These are phyloP conservation scores for Domatiomyces globalis DNA, from an alignment of 2,329 filamentous ascomycete species.

Conservation along the genomic window DNA sequence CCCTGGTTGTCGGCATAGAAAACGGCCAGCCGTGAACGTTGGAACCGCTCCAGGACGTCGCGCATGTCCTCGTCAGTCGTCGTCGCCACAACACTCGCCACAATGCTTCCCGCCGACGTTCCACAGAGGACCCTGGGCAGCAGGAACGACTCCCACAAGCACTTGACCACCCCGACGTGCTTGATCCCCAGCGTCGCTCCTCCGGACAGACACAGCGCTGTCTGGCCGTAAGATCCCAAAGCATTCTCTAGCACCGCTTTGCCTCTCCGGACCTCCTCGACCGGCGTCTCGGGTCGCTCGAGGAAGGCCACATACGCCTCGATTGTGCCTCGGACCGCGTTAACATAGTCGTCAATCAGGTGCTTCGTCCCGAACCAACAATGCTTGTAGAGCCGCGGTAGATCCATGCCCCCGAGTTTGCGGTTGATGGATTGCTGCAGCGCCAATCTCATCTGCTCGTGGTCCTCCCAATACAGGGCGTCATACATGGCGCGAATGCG, in stretches of 20 bases:
- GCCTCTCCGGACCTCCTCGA: conserved; percentile 7
- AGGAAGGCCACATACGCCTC: conserved; percentile 37
- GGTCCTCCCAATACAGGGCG: conserved; percentile 56
- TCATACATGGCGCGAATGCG: conserved; percentile 62
- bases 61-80: conserved; percentile 68
- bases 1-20: conserved; percentile 48
- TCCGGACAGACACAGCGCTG: conserved; percentile 67
- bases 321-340: conserved; percentile 59
- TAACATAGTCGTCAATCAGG: conserved; percentile 69
- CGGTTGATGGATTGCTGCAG: conserved; percentile 68
- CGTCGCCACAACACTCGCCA: conserved; percentile 65
- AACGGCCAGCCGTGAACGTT: conserved; percentile 65
- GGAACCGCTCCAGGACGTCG: conserved; percentile 52
- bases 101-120: conserved; percentile 75
- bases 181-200: conserved; percentile 86
- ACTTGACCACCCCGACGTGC: conserved; percentile 75
- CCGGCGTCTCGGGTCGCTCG: conserved; percentile 4
- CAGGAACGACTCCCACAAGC: conserved; percentile 58
- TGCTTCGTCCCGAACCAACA: conserved; percentile 75
- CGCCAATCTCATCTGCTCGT: conserved; percentile 63
- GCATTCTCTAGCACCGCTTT: conserved; percentile 14
- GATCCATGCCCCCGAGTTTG: conserved; percentile 74
- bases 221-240: conserved; percentile 43
- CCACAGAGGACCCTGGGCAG: conserved; percentile 78
- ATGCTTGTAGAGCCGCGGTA: conserved; percentile 66